Conservation (phyloP, 2,329 filamentous ascomycete genomes). For the Cladosporium sp. region DNA sequence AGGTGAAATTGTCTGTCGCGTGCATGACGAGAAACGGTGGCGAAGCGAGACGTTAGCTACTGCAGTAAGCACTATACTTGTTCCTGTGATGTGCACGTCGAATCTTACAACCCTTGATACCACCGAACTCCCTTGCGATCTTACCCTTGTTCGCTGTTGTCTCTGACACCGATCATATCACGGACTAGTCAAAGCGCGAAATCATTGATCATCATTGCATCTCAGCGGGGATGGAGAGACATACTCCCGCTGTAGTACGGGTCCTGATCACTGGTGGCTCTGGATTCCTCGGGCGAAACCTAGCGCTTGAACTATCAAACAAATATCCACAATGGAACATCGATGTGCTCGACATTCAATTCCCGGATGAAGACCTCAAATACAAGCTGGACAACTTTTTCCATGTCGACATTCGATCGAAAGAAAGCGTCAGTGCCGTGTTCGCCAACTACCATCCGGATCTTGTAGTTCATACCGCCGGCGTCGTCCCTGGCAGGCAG, state of each 20-base stretch:
- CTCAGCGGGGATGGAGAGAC: not conserved
- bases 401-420: slow-evolving; percentile 38
- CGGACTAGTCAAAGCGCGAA: not conserved
- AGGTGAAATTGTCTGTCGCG: not conserved
- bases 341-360: slow-evolving; percentile 39
- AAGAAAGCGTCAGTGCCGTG: slow-evolving; percentile 30
- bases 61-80: slow-evolving; percentile 1
- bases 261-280: slow-evolving; percentile 46
- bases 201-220: not conserved
- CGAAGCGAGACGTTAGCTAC: not conserved
- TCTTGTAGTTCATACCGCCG: slow-evolving; percentile 86
- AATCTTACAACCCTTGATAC: not conserved
- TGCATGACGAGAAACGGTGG: slow-evolving; percentile 4
- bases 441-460: slow-evolving; percentile 68
- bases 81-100: not conserved
- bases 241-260: not conserved
- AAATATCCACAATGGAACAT: slow-evolving; percentile 35
- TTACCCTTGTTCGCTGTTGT: not conserved
- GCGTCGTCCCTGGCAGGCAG: slow-evolving; percentile 37
- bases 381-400: slow-evolving; percentile 30
- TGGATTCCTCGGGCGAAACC: slow-evolving; percentile 43
- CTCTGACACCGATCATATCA: not conserved
- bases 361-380: slow-evolving; percentile 18
- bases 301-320: slow-evolving; percentile 37
- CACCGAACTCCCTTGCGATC: not conserved